Evolutionary conservation across 2,329 filamentous ascomycete species (phyloP), one percentile per base, ranked within the genome.

Genomic region (Alternaria sp.): DNA sequence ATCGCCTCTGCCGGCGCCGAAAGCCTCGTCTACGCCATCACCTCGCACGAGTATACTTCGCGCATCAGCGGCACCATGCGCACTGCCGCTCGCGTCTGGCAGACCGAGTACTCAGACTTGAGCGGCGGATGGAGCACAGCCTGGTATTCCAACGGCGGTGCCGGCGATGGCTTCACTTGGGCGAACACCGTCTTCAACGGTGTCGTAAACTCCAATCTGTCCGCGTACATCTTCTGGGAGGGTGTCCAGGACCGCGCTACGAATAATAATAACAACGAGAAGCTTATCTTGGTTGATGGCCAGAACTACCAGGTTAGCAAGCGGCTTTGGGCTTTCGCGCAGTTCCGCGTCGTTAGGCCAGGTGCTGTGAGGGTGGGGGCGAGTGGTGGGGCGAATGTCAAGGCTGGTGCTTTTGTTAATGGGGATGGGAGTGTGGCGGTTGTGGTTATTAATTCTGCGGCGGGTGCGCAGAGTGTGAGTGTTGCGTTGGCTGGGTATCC

Each of bases 191-290:
- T 40, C 36, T 40, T 40, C n/a, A 40, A 40, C 36, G n/a, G 82
- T 19, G 76, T 88, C 13, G 79, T 84, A 6, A 82, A 82, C 67
- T 81, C 80, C 23, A 83, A 85, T 67, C 77, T 85, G 6, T 84
- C 81, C 8, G 86, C 82, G 0, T 87, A 87, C 68, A 77, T 88
- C 6, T 87, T 85, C 76, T 88, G 86, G 86, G 83, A 85, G 70
- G 84, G 85, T 19, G 70, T 74, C 15, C 79, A 81, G 25, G 79
- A 79, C 62, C 79, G 77, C 44, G 79, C 79, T 10, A 79, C 75
- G 13, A 80, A 77, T 66, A 77, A 76, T 63, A 75, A 76, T 47
- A 74, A 74, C 50, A 75, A 76, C 52, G 73, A 76, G 51, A 77
- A 73, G 50, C 74, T 81, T 21, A 77, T 81, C 40, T 66, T 80